A percentile compares a stretch with the other conserved stretches of the same genome.
These are phyloP conservation scores for Sextonia rubra DNA, from an alignment of 164 flowering plant species.

Conservation along the genomic window DNA sequence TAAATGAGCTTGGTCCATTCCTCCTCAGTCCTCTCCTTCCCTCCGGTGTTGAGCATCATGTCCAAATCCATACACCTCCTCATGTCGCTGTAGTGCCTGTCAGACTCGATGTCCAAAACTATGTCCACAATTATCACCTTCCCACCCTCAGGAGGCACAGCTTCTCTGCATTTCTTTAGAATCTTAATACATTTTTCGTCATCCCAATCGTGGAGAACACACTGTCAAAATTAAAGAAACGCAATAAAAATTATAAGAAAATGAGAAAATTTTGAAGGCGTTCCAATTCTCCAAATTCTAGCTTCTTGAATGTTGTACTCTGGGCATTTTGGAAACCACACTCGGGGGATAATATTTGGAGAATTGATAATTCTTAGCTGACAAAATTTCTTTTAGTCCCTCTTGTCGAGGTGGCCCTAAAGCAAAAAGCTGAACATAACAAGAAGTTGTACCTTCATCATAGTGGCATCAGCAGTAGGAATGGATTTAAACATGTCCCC, in stretches of 20 bases:
- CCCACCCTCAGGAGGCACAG: conserved; percentile 10
- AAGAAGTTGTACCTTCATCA: conserved; percentile 1
- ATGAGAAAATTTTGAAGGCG: not conserved
- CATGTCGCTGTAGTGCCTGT: not conserved
- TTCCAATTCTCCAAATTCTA: not conserved
- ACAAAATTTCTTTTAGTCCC: not conserved
- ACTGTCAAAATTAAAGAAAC: not conserved
- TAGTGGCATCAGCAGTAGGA: conserved; percentile 2
- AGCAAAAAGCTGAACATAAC: not conserved
- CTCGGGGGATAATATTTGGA: not conserved
- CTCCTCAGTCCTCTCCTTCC: conserved; percentile 13
- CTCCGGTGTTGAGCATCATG: conserved; percentile 15
- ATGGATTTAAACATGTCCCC: conserved; percentile 8
- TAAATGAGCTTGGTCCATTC: conserved; percentile 13
- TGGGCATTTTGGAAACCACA: not conserved
- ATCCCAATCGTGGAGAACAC: conserved; percentile 10
- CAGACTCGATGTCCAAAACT: not conserved
- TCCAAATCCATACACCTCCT: conserved; percentile 7
- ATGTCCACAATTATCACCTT: conserved; percentile 16
- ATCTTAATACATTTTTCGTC: conserved; percentile 11
- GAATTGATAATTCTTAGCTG: not conserved
- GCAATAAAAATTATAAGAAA: not conserved
- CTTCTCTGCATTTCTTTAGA: conserved; percentile 10
- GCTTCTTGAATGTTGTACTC: not conserved
- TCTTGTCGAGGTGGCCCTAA: not conserved